Evolutionary conservation across 2,329 filamentous ascomycete species (phyloP), one percentile per base, ranked within the genome.

Genomic region (Ambrosiella beaveri): DNA sequence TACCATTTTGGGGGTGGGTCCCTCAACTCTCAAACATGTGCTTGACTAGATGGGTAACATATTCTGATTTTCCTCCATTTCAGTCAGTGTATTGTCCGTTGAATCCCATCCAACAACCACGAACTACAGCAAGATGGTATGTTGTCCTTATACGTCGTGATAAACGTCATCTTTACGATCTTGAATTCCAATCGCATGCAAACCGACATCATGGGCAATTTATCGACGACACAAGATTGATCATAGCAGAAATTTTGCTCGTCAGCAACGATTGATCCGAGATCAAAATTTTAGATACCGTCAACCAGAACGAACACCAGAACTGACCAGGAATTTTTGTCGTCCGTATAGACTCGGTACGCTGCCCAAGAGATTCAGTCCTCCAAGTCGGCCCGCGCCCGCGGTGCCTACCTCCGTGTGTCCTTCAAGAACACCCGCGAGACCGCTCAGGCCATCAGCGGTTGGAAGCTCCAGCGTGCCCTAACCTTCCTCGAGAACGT

Each of bases 351-450:
- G 89, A 88, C 95, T 81, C 88, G 90, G 77, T 96, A 96, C 89
- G 88, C 88, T 76, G 86, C 86, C 73, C 87, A 84, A 71, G 81
- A 89, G 74, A 91, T 94, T 73, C 79, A 85, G 70, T 77, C 84
- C 75, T 81, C 84, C 68, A 96, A 95, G 83, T 95, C 88, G 78
- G 93, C 93, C 76, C 88, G 91, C 80, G 86, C 91, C 73, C 90
- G 93, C 77, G 93, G 94, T 76, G 89, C 90, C 74, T 98, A 97
- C 82, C 87, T 98, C 70, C 89, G 93, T 74, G 91, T 97, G 69
- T 95, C 88, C 69, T 98, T 96, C 88, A 98, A 98, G 86, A 98
- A 98, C 85, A 98, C 93, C 74, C 89, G 93, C 72, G 94, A 98
- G 82, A 96, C 91, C 67, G 93, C 94, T 65, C 93, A 97, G 81